phyloP scores from a whole-genome alignment of 495 filamentous ascomycete genomes.

The Haplographium delicatum region DNA sequence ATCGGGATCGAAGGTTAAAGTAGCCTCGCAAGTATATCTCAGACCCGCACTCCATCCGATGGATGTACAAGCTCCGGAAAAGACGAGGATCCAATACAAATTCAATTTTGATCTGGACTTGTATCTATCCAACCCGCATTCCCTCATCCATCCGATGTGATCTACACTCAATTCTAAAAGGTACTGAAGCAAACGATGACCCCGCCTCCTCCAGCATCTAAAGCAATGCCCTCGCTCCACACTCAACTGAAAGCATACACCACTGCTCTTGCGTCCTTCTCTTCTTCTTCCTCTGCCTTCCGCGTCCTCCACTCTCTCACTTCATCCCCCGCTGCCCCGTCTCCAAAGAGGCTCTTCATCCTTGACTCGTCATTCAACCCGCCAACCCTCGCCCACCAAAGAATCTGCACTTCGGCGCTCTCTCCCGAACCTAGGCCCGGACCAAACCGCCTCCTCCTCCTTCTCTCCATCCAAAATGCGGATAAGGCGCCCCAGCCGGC shows the following conservation, averaged over 20 bases:
- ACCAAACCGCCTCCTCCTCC: slow-evolving; percentile 62
- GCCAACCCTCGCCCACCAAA: slow-evolving; percentile 76
- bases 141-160: no score
- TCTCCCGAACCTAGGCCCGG: slow-evolving; percentile 28
- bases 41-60: no score
- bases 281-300: slow-evolving; percentile 20
- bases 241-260: slow-evolving; percentile 12
- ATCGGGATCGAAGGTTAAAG: no score
- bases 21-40: no score
- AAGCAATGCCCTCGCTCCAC: slow-evolving; percentile 7
- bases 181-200: background rate
- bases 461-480: slow-evolving; percentile 87
- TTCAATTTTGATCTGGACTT: no score
- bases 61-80: no score
- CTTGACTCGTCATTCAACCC: slow-evolving; percentile 97
- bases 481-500: slow-evolving; percentile 88
- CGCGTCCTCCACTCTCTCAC: slow-evolving; percentile 18
- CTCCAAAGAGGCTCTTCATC: slow-evolving; percentile 56
- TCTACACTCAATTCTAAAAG: no score
- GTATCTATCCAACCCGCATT: no score
- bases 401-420: slow-evolving; percentile 67
- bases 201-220: background rate
- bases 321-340: background rate
- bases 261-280: slow-evolving; percentile 15
- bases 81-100: no score